Conservation (phyloP, 805 yeast species). For the Wickerhamiella dianesei region DNA sequence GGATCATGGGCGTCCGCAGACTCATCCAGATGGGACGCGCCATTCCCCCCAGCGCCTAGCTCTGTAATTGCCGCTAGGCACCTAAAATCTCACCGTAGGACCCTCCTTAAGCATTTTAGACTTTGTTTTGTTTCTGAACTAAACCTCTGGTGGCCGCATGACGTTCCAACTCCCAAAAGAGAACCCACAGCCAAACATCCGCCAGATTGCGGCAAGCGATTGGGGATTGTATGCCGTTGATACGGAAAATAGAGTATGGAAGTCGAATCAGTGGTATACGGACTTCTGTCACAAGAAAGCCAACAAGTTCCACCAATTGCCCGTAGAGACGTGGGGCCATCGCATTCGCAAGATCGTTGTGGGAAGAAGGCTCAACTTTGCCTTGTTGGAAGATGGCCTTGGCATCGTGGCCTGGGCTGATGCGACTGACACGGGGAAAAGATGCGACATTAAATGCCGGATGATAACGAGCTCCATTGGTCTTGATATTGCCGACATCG, state of each 20-base stretch:
- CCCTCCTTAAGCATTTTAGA: no score
- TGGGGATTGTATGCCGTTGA: not conserved
- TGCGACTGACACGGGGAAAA: no score
- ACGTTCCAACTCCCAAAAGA: not conserved
- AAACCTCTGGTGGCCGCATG: no score
- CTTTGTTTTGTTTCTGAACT: no score
- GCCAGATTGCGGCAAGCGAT: not conserved
- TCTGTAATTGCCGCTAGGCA: no score
- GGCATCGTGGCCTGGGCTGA: no score
- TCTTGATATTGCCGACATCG: no score
- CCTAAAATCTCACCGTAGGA: no score
- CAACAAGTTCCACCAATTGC: not conserved
- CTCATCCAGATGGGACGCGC: slow-evolving; percentile 51
- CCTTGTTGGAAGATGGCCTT: no score
- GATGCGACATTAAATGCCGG: no score
- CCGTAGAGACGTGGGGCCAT: not conserved
- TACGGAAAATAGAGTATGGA: not conserved
- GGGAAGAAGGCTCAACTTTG: not conserved
- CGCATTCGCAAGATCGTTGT: not conserved
- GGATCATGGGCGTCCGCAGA: slow-evolving; percentile 88
- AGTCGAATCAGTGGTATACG: not conserved
- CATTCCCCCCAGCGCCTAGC: slow-evolving; percentile 14
- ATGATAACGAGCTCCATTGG: no score
- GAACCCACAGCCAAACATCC: not conserved
- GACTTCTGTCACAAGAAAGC: not conserved